Conservation (phyloP, 495 filamentous ascomycete species). For the Neurospora sp. region DNA sequence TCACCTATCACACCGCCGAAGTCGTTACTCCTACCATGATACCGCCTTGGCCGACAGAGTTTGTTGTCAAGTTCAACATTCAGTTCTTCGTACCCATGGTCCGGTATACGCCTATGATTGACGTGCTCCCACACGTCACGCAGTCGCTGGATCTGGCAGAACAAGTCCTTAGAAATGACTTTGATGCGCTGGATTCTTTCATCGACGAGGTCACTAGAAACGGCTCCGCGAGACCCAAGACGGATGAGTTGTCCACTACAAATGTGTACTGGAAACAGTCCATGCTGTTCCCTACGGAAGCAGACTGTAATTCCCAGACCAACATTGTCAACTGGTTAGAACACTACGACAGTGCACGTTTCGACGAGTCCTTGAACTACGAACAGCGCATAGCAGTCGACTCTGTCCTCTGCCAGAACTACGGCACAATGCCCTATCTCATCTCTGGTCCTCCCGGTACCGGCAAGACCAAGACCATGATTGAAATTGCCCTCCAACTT, state of each 20-base stretch:
- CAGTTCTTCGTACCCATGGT: conserved; percentile 14
- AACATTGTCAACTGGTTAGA: conserved; percentile 16
- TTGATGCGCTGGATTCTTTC: neutral
- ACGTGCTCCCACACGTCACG: conserved; percentile 14
- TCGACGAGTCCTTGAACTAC: conserved; percentile 38
- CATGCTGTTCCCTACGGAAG: conserved; percentile 40
- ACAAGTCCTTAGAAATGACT: neutral
- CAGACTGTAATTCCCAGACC: conserved; percentile 30
- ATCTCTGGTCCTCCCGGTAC: conserved; percentile 47
- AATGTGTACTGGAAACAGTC: conserved; percentile 29
- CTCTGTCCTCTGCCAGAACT: conserved; percentile 31
- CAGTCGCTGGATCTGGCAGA: conserved; percentile 10
- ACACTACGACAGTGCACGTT: conserved; percentile 9
- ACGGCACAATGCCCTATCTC: conserved; percentile 41
- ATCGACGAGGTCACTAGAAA: neutral
- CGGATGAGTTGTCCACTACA: neutral
- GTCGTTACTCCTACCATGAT: neutral
- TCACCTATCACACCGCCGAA: conserved; percentile 3
- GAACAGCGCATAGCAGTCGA: conserved; percentile 43
- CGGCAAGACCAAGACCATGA: conserved; percentile 47
- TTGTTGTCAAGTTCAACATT: conserved; percentile 14
- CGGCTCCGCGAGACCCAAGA: neutral
- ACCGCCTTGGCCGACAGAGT: neutral
- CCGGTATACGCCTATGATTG: conserved; percentile 12
- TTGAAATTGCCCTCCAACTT: conserved; percentile 36